Percentiles rank a stretch among this genome's conserved stretches.
These are phyloP conservation scores for Lactuca saligna DNA, from an alignment of 129 eudicot genomes.

Conservation along the genomic window DNA sequence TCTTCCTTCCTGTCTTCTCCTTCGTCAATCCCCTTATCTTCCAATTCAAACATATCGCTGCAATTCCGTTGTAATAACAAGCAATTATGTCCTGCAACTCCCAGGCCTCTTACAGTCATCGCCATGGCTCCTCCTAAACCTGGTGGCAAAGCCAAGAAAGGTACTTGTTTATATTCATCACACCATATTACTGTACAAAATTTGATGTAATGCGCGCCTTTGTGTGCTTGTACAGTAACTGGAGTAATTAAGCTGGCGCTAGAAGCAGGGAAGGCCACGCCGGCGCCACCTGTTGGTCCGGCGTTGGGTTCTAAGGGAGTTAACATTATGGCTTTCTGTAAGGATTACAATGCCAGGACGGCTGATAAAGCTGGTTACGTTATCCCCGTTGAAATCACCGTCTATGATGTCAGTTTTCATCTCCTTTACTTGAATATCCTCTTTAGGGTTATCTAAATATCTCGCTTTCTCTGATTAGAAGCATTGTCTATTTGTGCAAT, in stretches of 20 bases:
- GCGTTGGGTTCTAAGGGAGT: slow-evolving; percentile 98
- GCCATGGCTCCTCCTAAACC: slow-evolving; percentile 99
- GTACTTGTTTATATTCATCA: slow-evolving; percentile 18
- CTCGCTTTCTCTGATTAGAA: background rate
- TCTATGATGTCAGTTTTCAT: slow-evolving; percentile 62
- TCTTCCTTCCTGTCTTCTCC: slow-evolving; percentile 34
- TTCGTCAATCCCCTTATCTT: slow-evolving; percentile 31
- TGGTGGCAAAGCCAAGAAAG: slow-evolving; percentile 86
- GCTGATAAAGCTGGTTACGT: slow-evolving; percentile 95
- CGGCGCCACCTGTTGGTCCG: slow-evolving; percentile 98
- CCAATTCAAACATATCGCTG: slow-evolving; percentile 26
- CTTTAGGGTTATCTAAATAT: background rate
- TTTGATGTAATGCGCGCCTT: background rate
- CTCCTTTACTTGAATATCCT: background rate
- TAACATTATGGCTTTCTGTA: slow-evolving; percentile 90
- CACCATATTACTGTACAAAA: background rate
- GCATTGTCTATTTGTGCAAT: background rate
- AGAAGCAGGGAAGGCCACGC: slow-evolving; percentile 98
- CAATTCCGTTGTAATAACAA: slow-evolving; percentile 29
- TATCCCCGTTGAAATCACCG: slow-evolving; percentile 97
- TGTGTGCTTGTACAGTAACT: slow-evolving; percentile 50
- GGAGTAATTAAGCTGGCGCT: slow-evolving; percentile 90
- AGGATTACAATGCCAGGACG: slow-evolving; percentile 95
- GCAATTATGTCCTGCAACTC: slow-evolving; percentile 24
- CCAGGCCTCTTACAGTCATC: slow-evolving; percentile 52